Base-by-base conservation (phyloP, 345 rosid genomes). In the Carallia pectinifolia region DNA sequence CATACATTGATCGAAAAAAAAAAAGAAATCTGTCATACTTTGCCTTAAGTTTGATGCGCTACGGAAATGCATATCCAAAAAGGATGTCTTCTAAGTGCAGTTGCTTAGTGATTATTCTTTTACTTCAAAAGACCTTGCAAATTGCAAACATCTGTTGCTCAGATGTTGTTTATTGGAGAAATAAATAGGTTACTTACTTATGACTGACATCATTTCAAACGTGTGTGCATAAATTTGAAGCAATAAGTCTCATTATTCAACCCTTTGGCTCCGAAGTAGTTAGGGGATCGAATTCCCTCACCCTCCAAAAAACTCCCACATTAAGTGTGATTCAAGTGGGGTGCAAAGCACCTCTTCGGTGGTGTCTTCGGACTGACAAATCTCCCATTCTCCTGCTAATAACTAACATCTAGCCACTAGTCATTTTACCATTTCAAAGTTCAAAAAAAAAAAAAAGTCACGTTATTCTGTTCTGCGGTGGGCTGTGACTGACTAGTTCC, bases 151-250 rank as follows among this genome's bases (percentile, higher is more conserved):
- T 30, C 27, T 19, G 31, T 15, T 10, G 29, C 60, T 56, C 31
- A 56, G 60, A 56, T 27, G 33, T 27, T 27, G 29, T 56, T 34
- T 16, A 5, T 23, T 52, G 38, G 53, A 19, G 23, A 48, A 58
- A 18, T 39, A 13, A 58, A 61, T 55, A n/a, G 52, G 50, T 47
- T 37, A 40, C 31, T 85, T 85, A 83, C 84, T 71, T 78, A 67
- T 59, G 77, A 85, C 70, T 74, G 7, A 27, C 81, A 62, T 83
- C 85, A 81, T 65, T 73, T 39, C 74, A 61, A 53, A 68, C 68
- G 48, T 37, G 23, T 23, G 65, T 61, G 63, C 71, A 15, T 38
- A 60, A 40, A 71, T 65, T 77, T 67, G 61, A 10, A 65, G 48
- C 63, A 55, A 71, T 34, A 59, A 71, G 34, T 10, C 23, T 19